A percentile compares a stretch with the other conserved stretches of the same genome.
These are phyloP conservation scores for Pleurotus tuoliensis DNA, from an alignment of 768 basidiomycete genomes.

Conservation along the genomic window DNA sequence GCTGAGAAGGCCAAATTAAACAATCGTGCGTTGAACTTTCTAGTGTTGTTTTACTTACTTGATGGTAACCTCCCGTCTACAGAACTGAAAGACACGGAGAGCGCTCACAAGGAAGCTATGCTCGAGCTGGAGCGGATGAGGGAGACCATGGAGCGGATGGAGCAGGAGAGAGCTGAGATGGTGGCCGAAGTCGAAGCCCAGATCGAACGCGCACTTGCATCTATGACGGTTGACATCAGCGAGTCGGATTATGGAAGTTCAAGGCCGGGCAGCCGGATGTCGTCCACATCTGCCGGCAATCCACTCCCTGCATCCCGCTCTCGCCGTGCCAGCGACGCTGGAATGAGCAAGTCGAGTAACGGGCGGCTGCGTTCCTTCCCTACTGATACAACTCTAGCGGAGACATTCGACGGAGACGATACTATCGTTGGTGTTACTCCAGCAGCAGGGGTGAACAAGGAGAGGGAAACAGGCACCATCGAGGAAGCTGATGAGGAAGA, in stretches of 20 bases:
- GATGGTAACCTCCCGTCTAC: background rate
- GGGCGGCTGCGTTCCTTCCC: conserved; percentile 64
- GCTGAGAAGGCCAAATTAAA: conserved; percentile 78
- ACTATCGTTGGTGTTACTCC: background rate
- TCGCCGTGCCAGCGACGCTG: conserved; percentile 56
- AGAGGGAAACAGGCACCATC: conserved; percentile 33
- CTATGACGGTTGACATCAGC: conserved; percentile 76
- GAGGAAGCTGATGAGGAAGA: conserved; percentile 58
- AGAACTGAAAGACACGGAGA: conserved; percentile 84
- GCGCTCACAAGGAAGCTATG: conserved; percentile 74
- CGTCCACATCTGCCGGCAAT: conserved; percentile 43
- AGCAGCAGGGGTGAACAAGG: background rate
- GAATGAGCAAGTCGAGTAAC: conserved; percentile 27
- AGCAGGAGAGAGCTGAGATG: conserved; percentile 82
- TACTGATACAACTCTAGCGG: conserved; percentile 69
- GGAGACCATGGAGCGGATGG: conserved; percentile 82
- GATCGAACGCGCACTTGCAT: conserved; percentile 81
- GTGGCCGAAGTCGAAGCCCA: conserved; percentile 92
- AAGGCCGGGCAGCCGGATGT: conserved; percentile 64
- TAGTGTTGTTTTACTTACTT: background rate
- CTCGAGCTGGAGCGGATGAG: conserved; percentile 83
- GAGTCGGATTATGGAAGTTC: conserved; percentile 76
- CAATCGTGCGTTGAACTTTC: conserved; percentile 50
- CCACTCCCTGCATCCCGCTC: conserved; percentile 37
- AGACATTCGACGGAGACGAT: conserved; percentile 3